These are phyloP conservation scores for Coemansia linderi DNA, from an alignment of 371 early-diverging fungal genomes.

Conservation along the genomic window DNA sequence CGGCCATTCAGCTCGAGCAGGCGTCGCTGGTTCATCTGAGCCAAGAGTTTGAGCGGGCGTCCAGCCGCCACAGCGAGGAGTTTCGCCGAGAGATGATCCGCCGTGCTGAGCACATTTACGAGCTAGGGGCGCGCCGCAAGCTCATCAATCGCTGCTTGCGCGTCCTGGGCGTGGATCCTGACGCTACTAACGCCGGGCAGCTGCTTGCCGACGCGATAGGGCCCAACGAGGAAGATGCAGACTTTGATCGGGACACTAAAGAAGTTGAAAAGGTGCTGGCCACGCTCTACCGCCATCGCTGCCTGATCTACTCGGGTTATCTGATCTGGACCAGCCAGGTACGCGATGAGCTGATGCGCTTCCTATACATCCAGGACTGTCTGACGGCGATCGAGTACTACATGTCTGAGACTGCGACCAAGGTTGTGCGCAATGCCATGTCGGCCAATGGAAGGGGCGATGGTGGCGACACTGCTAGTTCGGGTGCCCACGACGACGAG, in stretches of 20 bases:
- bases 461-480: not conserved
- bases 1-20: slow-evolving; percentile 52
- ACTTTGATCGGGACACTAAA: slow-evolving; percentile 41
- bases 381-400: slow-evolving; percentile 53
- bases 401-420: slow-evolving; percentile 53
- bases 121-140: slow-evolving; percentile 53
- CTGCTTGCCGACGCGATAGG: not conserved
- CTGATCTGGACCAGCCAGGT: slow-evolving; percentile 56
- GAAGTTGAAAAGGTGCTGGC: slow-evolving; percentile 50
- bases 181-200: not conserved
- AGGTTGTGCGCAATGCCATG: slow-evolving; percentile 51
- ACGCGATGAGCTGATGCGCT: slow-evolving; percentile 53
- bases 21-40: slow-evolving; percentile 39
- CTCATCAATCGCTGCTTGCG: slow-evolving; percentile 54
- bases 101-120: slow-evolving; percentile 52
- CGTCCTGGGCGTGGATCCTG: slow-evolving; percentile 36
- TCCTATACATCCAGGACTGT: slow-evolving; percentile 55
- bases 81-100: slow-evolving; percentile 44
- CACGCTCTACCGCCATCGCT: slow-evolving; percentile 55
- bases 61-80: slow-evolving; percentile 29
- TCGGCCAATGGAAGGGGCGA: slow-evolving; percentile 13
- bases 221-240: slow-evolving; percentile 13
- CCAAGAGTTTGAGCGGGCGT: slow-evolving; percentile 51
- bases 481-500: not conserved
- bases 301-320: slow-evolving; percentile 56